Evolutionary conservation across 441 rosid species (phyloP).

Genomic region (Breynia disticha): DNA sequence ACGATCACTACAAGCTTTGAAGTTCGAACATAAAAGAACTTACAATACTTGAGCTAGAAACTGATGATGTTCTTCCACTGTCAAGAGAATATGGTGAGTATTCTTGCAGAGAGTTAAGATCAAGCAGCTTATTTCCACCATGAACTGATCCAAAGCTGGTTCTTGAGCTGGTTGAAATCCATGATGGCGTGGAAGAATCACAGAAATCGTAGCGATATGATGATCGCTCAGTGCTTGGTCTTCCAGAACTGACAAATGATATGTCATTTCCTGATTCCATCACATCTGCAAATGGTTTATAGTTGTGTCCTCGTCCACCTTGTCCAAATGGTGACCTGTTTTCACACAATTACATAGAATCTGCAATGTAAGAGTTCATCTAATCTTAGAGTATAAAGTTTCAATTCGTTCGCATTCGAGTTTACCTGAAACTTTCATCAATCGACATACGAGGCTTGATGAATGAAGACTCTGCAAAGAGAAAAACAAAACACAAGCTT

Average conservation of each 20-base stretch:
- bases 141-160: constrained; percentile 50
- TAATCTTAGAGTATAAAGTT: background rate
- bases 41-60: constrained; percentile 41
- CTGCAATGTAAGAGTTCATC: no score
- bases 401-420: background rate
- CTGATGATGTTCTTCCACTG: constrained; percentile 44
- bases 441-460: constrained; percentile 34
- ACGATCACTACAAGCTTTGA: no score
- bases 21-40: no score
- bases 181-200: constrained; percentile 33
- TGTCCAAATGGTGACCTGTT: constrained; percentile 49
- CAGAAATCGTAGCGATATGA: constrained; percentile 41
- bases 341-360: background rate
- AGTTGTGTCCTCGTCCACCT: constrained; percentile 19
- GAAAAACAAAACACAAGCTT: background rate
- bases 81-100: constrained; percentile 50
- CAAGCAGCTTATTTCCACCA: constrained; percentile 37
- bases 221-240: constrained; percentile 62
- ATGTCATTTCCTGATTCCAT: constrained; percentile 67
- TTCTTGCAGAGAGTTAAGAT: constrained; percentile 32
- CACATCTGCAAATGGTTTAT: constrained; percentile 34
- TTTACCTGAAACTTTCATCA: constrained; percentile 55
- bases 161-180: constrained; percentile 48
- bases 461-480: constrained; percentile 32
- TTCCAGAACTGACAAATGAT: constrained; percentile 62